Conservation (phyloP, 169 alveolate genomes). For the Toxoplasma gondii region DNA sequence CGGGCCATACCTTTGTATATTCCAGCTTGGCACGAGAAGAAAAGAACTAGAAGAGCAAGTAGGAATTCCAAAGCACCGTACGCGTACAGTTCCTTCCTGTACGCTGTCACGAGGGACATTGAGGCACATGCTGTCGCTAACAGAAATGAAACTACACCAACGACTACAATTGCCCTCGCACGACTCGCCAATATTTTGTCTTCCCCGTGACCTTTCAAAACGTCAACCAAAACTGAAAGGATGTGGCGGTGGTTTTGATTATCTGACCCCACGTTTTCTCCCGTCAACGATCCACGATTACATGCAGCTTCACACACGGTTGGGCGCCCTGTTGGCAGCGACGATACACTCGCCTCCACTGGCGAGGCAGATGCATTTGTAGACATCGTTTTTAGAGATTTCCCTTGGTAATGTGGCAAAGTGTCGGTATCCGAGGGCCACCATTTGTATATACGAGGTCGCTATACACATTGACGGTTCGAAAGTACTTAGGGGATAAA, state of each 20-base stretch:
- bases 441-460: too few relatives aligned
- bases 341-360: not conserved
- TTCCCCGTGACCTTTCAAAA: not conserved
- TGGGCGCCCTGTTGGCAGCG: not conserved
- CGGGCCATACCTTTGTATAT: not conserved
- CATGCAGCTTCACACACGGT: not conserved
- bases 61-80: not conserved
- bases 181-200: not conserved
- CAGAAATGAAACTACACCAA: not conserved
- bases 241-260: not conserved
- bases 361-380: not conserved
- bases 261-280: not conserved
- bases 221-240: not conserved
- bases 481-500: too few relatives aligned
- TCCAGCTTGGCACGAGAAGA: not conserved
- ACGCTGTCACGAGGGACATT: not conserved
- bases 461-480: too few relatives aligned
- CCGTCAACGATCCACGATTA: not conserved
- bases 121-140: not conserved
- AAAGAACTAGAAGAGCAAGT: not conserved
- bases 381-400: not conserved
- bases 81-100: not conserved
- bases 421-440: too few relatives aligned
- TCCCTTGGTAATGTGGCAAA: too few relatives aligned
- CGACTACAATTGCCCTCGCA: not conserved